Evolutionary conservation across 495 filamentous ascomycete genomes (phyloP), one percentile per base, ranked within the genome.

Genomic region (Cercophora newfieldiana): DNA sequence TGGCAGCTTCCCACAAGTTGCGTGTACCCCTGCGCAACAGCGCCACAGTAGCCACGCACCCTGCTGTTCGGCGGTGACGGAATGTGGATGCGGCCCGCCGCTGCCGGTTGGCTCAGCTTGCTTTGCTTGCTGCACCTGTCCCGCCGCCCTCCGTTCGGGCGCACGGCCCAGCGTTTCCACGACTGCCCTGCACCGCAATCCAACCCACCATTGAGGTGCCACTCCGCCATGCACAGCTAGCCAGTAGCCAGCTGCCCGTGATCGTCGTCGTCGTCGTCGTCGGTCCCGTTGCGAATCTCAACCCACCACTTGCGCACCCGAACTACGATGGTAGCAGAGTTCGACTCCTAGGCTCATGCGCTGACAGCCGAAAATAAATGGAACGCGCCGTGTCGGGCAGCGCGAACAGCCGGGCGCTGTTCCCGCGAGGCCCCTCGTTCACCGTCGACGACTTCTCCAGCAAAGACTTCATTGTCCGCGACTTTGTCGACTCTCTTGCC

Each of bases 391-490:
- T 74, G 61, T 79, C 80, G 29, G 77, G 74, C 60, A 81, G 78
- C 57, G 77, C 79, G 56, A 81, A 77, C 55, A 77, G 78, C 64
- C 86, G 89, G 77, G 80, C 89, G 48, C 82, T 93, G 69, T 94
- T 92, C 76, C 90, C 89, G 53, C 85, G 87, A 73, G 91, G 90
- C 22, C 91, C 91, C 53, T 87, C 83, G 76, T 96, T 96, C 80
- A 90, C 87, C 7, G 83, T 96, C 68, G 92, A 96, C 22, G 91
- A 91, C 77, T 97, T 97, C 82, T 94, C 92, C 53, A 90, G 80
- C 69, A 88, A 90, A 72, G 95, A 97, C 79, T 99, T 97, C 78
- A 97, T 98, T 67, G 96, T 97, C 66, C 92, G 95, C 72, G 96
- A 98, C 77, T 98, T 99, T 71, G 88, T 99, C 66, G 96, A 99